Conservation (phyloP, 192 early-diverging fungal species). For the Geosiphon pyriformis region DNA sequence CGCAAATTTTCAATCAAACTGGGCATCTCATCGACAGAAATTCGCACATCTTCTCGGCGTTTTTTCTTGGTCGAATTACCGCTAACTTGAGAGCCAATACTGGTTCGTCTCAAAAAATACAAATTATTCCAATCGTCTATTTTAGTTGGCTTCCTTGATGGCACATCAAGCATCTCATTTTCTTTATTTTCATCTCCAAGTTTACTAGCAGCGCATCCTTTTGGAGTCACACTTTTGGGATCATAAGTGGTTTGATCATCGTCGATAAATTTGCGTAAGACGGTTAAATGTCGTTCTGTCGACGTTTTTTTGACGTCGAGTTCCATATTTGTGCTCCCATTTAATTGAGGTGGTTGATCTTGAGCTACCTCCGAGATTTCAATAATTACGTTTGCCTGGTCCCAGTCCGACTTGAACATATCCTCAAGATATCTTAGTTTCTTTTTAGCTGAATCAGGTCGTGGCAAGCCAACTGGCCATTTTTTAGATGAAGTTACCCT, state of each 20-base stretch:
- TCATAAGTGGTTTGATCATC: conserved; percentile 20
- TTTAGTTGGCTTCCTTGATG: not conserved
- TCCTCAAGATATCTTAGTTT: conserved; percentile 34
- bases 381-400: conserved; percentile 40
- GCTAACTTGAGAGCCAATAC: not conserved
- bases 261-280: conserved; percentile 36
- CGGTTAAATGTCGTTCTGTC: conserved; percentile 35
- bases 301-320: conserved; percentile 34
- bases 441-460: conserved; percentile 28
- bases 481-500: not conserved
- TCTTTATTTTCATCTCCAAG: conserved; percentile 4
- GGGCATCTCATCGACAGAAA: conserved; percentile 38
- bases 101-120: not conserved
- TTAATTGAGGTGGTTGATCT: conserved; percentile 28
- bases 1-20: conserved; percentile 35
- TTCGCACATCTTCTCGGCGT: conserved; percentile 34
- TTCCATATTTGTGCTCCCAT: conserved; percentile 16
- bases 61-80: conserved; percentile 14
- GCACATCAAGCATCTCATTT: not conserved
- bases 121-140: not conserved
- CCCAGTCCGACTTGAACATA: conserved; percentile 37
- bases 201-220: not conserved
- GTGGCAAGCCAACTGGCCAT: conserved; percentile 5
- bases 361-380: conserved; percentile 38
- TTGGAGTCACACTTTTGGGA: not conserved